These are phyloP conservation scores for Geotrichum reessii DNA, from an alignment of 1,139 yeast genomes.

Conservation along the genomic window DNA sequence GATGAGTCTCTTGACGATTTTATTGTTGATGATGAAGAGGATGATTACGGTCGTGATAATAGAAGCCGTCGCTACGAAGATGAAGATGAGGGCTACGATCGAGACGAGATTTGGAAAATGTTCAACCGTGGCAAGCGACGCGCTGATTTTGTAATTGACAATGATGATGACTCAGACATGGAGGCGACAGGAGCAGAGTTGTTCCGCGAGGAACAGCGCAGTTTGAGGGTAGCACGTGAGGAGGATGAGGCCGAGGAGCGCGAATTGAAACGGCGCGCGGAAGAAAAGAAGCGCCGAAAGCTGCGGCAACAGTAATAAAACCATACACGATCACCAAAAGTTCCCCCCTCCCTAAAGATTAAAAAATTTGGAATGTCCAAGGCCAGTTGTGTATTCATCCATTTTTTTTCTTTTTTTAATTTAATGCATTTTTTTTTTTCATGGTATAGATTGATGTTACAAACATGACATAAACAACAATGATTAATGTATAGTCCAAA, in stretches of 20 bases:
- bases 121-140: constrained; percentile 62
- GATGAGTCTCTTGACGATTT: constrained; percentile 36
- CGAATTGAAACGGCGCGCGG: constrained; percentile 48
- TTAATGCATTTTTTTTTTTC: too few species aligned
- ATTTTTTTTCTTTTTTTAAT: too few species aligned
- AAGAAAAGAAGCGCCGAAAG: constrained; percentile 37
- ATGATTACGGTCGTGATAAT: constrained; percentile 17
- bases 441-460: too few species aligned
- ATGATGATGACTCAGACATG: constrained; percentile 73
- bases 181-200: constrained; percentile 91
- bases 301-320: not conserved
- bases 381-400: too few species aligned
- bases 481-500: too few species aligned
- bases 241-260: constrained; percentile 64
- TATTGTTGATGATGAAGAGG: constrained; percentile 34
- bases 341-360: not conserved
- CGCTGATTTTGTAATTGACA: constrained; percentile 42
- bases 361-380: too few species aligned
- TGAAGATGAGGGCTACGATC: constrained; percentile 48
- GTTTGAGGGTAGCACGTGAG: constrained; percentile 53
- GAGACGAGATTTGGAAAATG: constrained; percentile 86
- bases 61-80: constrained; percentile 7
- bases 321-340: not conserved
- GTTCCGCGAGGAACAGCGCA: constrained; percentile 68
- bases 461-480: too few species aligned